Base-by-base conservation (phyloP, 331 rosid genomes). In the Quercus lobata region DNA sequence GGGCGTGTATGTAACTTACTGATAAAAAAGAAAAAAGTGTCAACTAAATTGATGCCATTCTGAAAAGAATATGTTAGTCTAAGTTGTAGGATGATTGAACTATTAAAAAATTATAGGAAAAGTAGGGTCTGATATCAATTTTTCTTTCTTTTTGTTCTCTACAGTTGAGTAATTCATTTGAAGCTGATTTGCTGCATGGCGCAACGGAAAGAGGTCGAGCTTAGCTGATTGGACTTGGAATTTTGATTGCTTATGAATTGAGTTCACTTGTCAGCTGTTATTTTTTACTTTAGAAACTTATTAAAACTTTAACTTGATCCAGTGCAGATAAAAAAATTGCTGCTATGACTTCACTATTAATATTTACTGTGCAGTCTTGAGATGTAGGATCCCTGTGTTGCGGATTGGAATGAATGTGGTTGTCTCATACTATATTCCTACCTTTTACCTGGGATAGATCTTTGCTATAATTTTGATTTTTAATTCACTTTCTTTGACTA, bases 221-320 rank as follows among this genome's bases (percentile, higher is more conserved):
- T 17, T 71, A 17, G 80, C 84, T 56, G 79, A 57, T 78, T 82
- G 27, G 54, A 46, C 35, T 66, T 81, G 75, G 82, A 78, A 78
- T 74, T 83, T 84, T 71, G 63, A 85, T 87, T 78, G 81, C 81
- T 32, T 82, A 79, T 69, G 57, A 87, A 78, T 84, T 79, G 79
- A 77, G 46, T 73, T 49, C 25, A 60, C 72, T 79, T 79, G 82
- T 86, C 86, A 73, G 82, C 86, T 81, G 69, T 63, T 30, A 76
- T 79, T 84, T 63, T 71, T 81, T 68, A 70, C 86, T 44, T 17
- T 75, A 24, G 55, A 83, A 84, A 79, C 84, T 63, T 71, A 27
- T 81, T 74, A 65, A 18, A 60, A 63, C 5, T 37, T 35, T 4
- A 54, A 79, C 79, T 65, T 72, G 65, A 66, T 79, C 73, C 74